These are phyloP conservation scores for Ogataea methylovora DNA, from an alignment of 805 yeast species.

Conservation along the genomic window DNA sequence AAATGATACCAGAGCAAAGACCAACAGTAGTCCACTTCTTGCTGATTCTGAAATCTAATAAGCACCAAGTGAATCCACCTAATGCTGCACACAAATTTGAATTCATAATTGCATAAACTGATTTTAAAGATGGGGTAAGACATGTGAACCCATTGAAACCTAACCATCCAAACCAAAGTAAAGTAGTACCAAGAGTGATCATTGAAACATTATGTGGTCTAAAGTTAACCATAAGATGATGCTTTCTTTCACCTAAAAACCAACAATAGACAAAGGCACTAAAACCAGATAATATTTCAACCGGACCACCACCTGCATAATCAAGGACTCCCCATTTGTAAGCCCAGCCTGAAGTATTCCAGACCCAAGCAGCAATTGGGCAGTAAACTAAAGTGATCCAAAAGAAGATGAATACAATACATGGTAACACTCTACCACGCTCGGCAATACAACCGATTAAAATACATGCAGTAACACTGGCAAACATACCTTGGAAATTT, in stretches of 20 bases:
- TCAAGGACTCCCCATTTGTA: constrained; percentile 86
- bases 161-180: constrained; percentile 94
- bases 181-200: constrained; percentile 79
- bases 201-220: constrained; percentile 93
- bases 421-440: constrained; percentile 83
- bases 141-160: constrained; percentile 93
- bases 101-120: constrained; percentile 86
- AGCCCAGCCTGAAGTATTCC: constrained; percentile 96
- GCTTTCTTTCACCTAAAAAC: constrained; percentile 68
- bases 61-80: constrained; percentile 89
- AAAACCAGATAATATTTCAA: constrained; percentile 86
- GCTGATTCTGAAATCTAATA: constrained; percentile 82
- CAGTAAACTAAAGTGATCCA: constrained; percentile 93
- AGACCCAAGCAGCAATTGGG: constrained; percentile 93
- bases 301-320: constrained; percentile 98
- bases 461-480: constrained; percentile 88
- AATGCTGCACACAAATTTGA: constrained; percentile 84
- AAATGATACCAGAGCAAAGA: constrained; percentile 88
- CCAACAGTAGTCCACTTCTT: constrained; percentile 93
- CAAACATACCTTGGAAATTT: constrained; percentile 82
- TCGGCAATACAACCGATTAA: constrained; percentile 91
- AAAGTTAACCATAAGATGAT: constrained; percentile 75
- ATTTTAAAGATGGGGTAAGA: constrained; percentile 71
- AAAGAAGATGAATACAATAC: constrained; percentile 69
- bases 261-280: constrained; percentile 84